Base-by-base conservation (phyloP, 495 filamentous ascomycete genomes). In the Podospora sp. region DNA sequence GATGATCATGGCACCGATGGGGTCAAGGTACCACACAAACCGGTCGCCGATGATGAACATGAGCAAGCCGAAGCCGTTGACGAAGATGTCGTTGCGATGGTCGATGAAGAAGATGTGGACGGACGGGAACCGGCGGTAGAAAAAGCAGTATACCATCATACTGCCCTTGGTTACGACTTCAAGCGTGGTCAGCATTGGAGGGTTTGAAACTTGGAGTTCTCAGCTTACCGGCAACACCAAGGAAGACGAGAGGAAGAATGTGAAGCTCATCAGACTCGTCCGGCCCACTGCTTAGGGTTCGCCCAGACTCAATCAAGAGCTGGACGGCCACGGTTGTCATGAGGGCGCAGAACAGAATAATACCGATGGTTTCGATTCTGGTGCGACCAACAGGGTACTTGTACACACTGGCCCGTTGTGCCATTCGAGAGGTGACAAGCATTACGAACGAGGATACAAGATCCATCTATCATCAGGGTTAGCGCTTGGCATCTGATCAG, bases 271-370 rank as follows among this genome's bases (percentile, higher is more conserved):
- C 68, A 2, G 77, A 71, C 27, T 82, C 76, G 35, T 69, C 62
- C 36, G 73, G 65, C 5, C 83, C 83, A 7, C 65, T 75, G 8
- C 73, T 83, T 7, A 86, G 76, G 16, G 72, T 71, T 51, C 83
- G 78, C 46, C 72, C 83, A 21, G 83, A 85, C 65, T 86, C 82
- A 51, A 84, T 75, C 62, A 86, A 79, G 33, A 87, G 71, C 71
- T 86, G 78, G 33, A 85, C 79, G 59, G 84, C 80, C 20, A 87
- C 84, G 0, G 83, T 86, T 25, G 83, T 86, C 83, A 86, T 84
- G 69, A 86, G 71, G 49, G 84, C 83, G 69, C 84, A 86, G 78
- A 87, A 87, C 63, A 86, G 79, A 66, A 87, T 86, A 64, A 86
- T 85, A 6, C 83, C 84, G 53, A 86, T 81, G 6, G 84, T 86